Evolutionary conservation across 1,284 basidiomycete species (phyloP).

Genomic region (Meira miltonrushii): DNA sequence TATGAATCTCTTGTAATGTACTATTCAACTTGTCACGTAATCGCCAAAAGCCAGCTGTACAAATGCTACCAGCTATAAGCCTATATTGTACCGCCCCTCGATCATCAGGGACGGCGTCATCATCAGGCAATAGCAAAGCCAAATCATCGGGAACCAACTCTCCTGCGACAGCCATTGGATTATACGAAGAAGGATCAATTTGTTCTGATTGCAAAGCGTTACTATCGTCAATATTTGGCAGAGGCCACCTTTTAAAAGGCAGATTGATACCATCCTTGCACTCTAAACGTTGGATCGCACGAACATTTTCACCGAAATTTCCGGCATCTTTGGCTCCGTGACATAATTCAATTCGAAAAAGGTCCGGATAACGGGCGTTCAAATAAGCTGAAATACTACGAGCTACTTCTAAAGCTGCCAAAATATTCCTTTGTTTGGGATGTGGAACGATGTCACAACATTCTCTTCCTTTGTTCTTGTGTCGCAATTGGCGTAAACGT

Average conservation of each 20-base stretch:
- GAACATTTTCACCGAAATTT: conserved; percentile 3
- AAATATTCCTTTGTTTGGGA: conserved; percentile 5
- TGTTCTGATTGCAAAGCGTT: too few relatives aligned
- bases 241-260: conserved; percentile 10
- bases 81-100: conserved; percentile 36
- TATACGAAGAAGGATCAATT: too few relatives aligned
- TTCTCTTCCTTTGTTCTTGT: conserved; percentile 8
- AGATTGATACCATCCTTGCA: conserved; percentile 12
- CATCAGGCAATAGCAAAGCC: conserved; percentile 58
- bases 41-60: conserved; percentile 69
- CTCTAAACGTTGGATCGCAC: not conserved
- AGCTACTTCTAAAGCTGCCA: conserved; percentile 20
- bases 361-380: conserved; percentile 11
- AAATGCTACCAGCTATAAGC: conserved; percentile 67
- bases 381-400: conserved; percentile 17
- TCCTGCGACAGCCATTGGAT: conserved; percentile 19
- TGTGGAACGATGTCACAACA: conserved; percentile 11
- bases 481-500: conserved; percentile 13
- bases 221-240: conserved; percentile 13
- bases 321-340: conserved; percentile 9
- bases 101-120: conserved; percentile 3
- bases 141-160: conserved; percentile 65
- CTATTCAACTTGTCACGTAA: conserved; percentile 66
- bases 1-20: conserved; percentile 68
- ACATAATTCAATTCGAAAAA: conserved; percentile 15